phyloP scores from a whole-genome alignment of 108 stramenopile species.

The Stephanodiscus minutulus region DNA sequence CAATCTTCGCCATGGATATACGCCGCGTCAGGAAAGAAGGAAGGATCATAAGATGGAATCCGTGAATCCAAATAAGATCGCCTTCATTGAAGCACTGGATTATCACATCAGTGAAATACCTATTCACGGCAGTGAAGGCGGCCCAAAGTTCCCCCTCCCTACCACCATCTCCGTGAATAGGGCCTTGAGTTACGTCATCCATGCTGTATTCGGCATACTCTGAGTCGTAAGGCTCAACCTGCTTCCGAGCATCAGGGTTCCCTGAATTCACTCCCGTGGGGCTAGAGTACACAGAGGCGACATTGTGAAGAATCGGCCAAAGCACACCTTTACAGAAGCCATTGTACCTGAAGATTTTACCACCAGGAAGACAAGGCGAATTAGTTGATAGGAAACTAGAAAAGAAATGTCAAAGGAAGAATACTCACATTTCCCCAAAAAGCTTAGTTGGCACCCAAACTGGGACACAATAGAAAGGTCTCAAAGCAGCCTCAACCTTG shows the following conservation, averaged over 20 bases:
- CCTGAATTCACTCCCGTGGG: slow-evolving; percentile 38
- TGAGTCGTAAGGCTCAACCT: slow-evolving; percentile 44
- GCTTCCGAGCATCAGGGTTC: slow-evolving; percentile 14
- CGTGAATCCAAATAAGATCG: slow-evolving; percentile 98
- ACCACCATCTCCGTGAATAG: slow-evolving; percentile 84
- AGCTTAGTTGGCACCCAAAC: slow-evolving; percentile 90
- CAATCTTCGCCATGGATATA: slow-evolving; percentile 88
- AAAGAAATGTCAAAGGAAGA: neutral
- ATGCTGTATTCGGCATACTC: slow-evolving; percentile 73
- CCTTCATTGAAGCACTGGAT: slow-evolving; percentile 84
- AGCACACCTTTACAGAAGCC: slow-evolving; percentile 96
- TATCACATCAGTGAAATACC: slow-evolving; percentile 88
- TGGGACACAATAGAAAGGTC: slow-evolving; percentile 94
- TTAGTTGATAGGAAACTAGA: neutral
- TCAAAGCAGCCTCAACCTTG: slow-evolving; percentile 87
- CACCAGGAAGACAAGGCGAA: neutral
- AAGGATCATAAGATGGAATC: slow-evolving; percentile 97
- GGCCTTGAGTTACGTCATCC: slow-evolving; percentile 83
- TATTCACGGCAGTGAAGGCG: slow-evolving; percentile 91
- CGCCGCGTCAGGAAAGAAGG: slow-evolving; percentile 91
- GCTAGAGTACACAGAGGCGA: slow-evolving; percentile 79
- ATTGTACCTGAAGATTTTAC: slow-evolving; percentile 73
- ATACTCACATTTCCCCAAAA: slow-evolving; percentile 85
- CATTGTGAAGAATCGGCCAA: slow-evolving; percentile 97
- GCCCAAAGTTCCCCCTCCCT: slow-evolving; percentile 87